Percentiles rank a stretch among this genome's conserved stretches.
Evolutionary conservation across 345 rosid species (phyloP).

Genomic region (Brassica cretica): DNA sequence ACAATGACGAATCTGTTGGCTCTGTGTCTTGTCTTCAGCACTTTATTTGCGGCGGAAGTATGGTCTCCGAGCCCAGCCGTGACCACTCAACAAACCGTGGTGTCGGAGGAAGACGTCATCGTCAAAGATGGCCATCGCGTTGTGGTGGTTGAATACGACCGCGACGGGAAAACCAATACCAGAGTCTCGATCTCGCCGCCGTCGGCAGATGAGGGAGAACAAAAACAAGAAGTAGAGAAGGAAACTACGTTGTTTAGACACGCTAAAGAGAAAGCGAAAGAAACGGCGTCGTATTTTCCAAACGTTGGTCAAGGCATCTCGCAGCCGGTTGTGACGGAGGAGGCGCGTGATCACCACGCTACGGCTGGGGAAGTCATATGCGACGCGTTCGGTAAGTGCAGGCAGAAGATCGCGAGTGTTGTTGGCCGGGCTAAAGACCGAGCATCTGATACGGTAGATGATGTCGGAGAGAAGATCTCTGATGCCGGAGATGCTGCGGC

Average conservation of each 20-base stretch:
- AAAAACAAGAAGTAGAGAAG: background rate
- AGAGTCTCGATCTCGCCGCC: constrained; percentile 60
- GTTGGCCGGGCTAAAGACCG: constrained; percentile 48
- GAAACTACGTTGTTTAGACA: background rate
- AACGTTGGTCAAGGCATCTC: constrained; percentile 41
- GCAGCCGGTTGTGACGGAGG: constrained; percentile 8
- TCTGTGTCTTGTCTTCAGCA: constrained; percentile 49
- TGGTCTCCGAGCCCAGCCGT: constrained; percentile 52
- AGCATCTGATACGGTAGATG: background rate
- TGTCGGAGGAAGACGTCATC: constrained; percentile 44
- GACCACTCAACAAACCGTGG: background rate
- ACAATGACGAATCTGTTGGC: constrained; percentile 62
- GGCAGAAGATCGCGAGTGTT: constrained; percentile 45
- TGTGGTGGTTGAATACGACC: constrained; percentile 67
- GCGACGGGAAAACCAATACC: constrained; percentile 59
- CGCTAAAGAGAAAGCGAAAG: constrained; percentile 38
- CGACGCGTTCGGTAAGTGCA: constrained; percentile 63
- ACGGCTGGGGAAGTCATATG: constrained; percentile 56
- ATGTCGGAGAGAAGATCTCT: constrained; percentile 37
- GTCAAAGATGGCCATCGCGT: constrained; percentile 68
- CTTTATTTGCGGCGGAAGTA: constrained; percentile 57
- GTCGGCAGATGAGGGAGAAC: constrained; percentile 9
- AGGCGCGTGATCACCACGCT: constrained; percentile 19
- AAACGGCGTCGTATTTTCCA: constrained; percentile 39
- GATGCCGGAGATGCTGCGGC: constrained; percentile 1